Percentiles rank a stretch among this genome's conserved stretches.
phyloP scores from a whole-genome alignment of 148 eudicot species.

The Vaccinium darrowii region DNA sequence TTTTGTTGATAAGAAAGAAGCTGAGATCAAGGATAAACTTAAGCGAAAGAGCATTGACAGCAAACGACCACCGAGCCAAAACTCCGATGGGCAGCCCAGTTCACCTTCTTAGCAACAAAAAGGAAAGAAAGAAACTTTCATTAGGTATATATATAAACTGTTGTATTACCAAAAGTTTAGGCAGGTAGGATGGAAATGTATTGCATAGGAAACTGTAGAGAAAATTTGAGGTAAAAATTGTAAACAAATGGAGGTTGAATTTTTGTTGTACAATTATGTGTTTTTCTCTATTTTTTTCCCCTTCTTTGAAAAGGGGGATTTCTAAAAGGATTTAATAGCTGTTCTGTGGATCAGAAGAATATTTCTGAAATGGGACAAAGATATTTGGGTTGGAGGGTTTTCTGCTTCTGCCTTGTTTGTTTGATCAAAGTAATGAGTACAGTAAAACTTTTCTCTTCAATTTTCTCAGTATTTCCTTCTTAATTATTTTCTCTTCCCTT shows the following conservation, averaged over 20 bases:
- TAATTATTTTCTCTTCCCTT: too few relatives aligned
- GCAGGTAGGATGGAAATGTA: slow-evolving; percentile 9
- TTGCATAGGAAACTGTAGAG: background rate
- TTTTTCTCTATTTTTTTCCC: background rate
- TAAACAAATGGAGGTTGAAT: background rate
- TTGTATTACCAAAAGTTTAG: background rate
- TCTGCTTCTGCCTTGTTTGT: background rate
- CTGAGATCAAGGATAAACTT: slow-evolving; percentile 51
- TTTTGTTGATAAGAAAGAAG: slow-evolving; percentile 71
- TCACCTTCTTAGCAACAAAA: slow-evolving; percentile 26
- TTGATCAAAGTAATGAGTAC: background rate
- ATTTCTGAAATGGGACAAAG: background rate
- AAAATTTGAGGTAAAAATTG: background rate
- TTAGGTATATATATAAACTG: background rate
- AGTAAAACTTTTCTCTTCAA: too few relatives aligned
- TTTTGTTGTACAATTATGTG: background rate
- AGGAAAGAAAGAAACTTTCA: background rate
- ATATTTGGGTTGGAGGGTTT: background rate
- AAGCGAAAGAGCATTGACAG: slow-evolving; percentile 38
- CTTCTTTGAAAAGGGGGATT: background rate
- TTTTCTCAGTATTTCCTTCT: too few relatives aligned
- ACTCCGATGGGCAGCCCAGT: slow-evolving; percentile 32
- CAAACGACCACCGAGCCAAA: slow-evolving; percentile 28
- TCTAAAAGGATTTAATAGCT: too few relatives aligned
- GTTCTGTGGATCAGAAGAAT: background rate